These are phyloP conservation scores for Xerocomus nothofagi DNA, from an alignment of 1,284 basidiomycete genomes.

Conservation along the genomic window DNA sequence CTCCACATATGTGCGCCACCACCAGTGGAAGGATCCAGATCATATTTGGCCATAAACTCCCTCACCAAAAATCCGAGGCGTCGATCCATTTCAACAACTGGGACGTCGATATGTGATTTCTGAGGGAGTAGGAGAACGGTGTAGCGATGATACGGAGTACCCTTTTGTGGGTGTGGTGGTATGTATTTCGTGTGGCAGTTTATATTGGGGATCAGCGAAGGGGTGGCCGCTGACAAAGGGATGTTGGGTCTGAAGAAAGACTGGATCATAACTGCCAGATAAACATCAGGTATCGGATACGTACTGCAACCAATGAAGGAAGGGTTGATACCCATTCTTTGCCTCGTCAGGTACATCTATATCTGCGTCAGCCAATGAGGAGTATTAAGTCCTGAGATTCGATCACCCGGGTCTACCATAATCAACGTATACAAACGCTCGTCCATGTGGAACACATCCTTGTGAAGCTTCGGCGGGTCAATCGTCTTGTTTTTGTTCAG, in stretches of 20 bases:
- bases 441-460: slow-evolving; percentile 79
- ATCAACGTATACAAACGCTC: slow-evolving; percentile 85
- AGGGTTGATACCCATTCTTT: slow-evolving; percentile 66
- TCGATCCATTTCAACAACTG: slow-evolving; percentile 37
- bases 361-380: slow-evolving; percentile 6
- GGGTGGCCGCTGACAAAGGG: slow-evolving; percentile 62
- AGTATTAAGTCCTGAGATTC: not conserved
- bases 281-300: slow-evolving; percentile 26
- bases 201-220: slow-evolving; percentile 41
- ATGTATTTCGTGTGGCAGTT: slow-evolving; percentile 69
- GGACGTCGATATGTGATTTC: slow-evolving; percentile 41
- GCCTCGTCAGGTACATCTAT: slow-evolving; percentile 78
- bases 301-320: slow-evolving; percentile 86
- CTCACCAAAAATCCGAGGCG: slow-evolving; percentile 67
- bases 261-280: not conserved
- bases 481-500: slow-evolving; percentile 49
- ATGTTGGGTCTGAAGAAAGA: slow-evolving; percentile 68
- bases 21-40: slow-evolving; percentile 51
- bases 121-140: slow-evolving; percentile 79
- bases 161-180: slow-evolving; percentile 85
- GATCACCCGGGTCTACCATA: slow-evolving; percentile 79
- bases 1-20: slow-evolving; percentile 86
- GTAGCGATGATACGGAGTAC: slow-evolving; percentile 87
- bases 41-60: slow-evolving; percentile 56
- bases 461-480: slow-evolving; percentile 61